These are phyloP conservation scores for Botrytis squamosa DNA, from an alignment of 2,329 filamentous ascomycete species.

Conservation along the genomic window DNA sequence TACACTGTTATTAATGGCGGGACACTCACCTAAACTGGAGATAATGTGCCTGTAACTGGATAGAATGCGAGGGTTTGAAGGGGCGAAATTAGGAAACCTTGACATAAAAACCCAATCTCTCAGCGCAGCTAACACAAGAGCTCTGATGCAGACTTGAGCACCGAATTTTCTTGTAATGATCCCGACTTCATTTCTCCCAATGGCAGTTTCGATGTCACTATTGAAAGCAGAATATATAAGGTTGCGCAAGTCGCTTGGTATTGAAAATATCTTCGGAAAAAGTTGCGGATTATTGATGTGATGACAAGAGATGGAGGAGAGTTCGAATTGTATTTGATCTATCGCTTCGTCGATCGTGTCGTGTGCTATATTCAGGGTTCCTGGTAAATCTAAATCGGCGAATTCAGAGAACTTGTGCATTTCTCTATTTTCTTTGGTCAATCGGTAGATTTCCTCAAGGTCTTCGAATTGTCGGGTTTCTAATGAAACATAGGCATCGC, in stretches of 20 bases:
- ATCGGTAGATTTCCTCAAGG: neutral
- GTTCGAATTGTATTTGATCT: slow-evolving; percentile 20
- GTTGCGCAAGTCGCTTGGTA: slow-evolving; percentile 2
- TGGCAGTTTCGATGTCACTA: neutral
- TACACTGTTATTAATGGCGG: too few species aligned
- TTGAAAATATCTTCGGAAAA: neutral
- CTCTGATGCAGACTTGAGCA: slow-evolving; percentile 6
- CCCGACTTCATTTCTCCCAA: neutral
- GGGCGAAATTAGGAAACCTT: slow-evolving; percentile 21
- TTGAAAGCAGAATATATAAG: slow-evolving; percentile 6
- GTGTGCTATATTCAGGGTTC: neutral
- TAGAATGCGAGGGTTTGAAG: slow-evolving; percentile 3
- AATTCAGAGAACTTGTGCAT: neutral
- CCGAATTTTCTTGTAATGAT: neutral
- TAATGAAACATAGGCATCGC: neutral
- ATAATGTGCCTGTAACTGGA: slow-evolving; percentile 22
- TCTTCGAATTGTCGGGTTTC: neutral
- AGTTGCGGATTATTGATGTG: neutral
- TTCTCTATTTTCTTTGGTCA: slow-evolving; percentile 13
- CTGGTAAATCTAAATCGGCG: neutral
- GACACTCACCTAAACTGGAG: slow-evolving; percentile 13
- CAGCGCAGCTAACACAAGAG: slow-evolving; percentile 18
- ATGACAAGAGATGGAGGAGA: slow-evolving; percentile 22
- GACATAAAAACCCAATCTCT: slow-evolving; percentile 26
- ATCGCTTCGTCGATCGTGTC: slow-evolving; percentile 1